Percentiles rank a stretch among this genome's conserved stretches.
Conservation (phyloP, 192 early-diverging fungal genomes). For the Thamnidium elegans region DNA sequence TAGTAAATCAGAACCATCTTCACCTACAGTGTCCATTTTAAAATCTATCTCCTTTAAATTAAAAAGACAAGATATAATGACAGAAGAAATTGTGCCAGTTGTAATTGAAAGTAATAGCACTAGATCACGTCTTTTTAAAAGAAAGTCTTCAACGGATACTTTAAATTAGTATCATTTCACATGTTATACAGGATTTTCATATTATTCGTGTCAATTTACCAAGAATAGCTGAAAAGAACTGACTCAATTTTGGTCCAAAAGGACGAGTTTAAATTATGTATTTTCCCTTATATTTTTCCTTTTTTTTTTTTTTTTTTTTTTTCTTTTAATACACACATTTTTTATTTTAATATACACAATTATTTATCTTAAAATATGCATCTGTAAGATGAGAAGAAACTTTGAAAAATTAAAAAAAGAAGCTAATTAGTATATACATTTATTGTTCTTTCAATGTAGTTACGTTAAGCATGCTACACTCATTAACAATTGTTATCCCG, state of each 20-base stretch:
- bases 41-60: background rate
- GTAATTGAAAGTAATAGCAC: background rate
- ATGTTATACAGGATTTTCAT: too few relatives aligned
- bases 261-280: too few relatives aligned
- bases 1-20: too few relatives aligned
- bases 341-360: too few relatives aligned
- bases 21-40: background rate
- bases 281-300: too few relatives aligned
- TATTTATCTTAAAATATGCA: background rate
- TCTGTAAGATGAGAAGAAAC: background rate
- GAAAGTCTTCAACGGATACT: background rate
- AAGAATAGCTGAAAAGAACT: background rate
- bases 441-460: background rate
- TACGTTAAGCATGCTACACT: slow-evolving; percentile 78
- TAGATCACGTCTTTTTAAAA: background rate
- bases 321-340: too few relatives aligned
- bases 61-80: background rate
- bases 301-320: too few relatives aligned
- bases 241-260: too few relatives aligned
- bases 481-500: slow-evolving; percentile 74
- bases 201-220: background rate
- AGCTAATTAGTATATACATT: background rate
- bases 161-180: too few relatives aligned
- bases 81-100: background rate
- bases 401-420: background rate